Evolutionary conservation across 2,329 filamentous ascomycete species (phyloP), one percentile per base, ranked within the genome.

Genomic region (Aspergillus tamarii): DNA sequence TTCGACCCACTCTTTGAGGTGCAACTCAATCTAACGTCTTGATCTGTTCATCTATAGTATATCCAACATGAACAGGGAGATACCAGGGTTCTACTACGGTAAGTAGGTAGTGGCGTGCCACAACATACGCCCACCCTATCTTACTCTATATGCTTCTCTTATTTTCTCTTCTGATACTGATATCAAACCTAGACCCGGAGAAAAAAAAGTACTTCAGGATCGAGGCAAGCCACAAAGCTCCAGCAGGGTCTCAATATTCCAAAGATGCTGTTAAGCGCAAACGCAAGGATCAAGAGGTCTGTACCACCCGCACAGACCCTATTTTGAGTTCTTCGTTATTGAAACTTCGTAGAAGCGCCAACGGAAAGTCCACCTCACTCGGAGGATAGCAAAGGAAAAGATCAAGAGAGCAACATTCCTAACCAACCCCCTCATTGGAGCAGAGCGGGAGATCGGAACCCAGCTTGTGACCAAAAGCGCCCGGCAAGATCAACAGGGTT

Each of bases 171-270:
- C 50, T 48, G 8, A 11, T 26, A 21, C 32, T 46, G 28, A 58
- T 59, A 16, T n/a, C 39, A 41, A 41, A n/a, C 39, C 63, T 69
- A 81, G 78, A 81, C 63, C 68, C 75, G 14, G 82, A 83, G 50
- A 90, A 87, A 74, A 84, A 84, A 43, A 89, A 87, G 67, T 92
- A 91, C 71, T 92, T 91, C 76, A 89, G 87, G 69, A 85, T 91
- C 57, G 86, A 90, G 72, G 70, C 78, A 28, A 81, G 78, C 59
- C 78, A 83, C 65, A 82, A 82, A 19, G 86, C 86, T 0, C 83
- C 87, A 0, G 66, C 78, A 1, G 76, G 74, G 9, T 80, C 84
- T 0, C 76, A 82, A 19, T 90, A 88, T 79, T 87, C 88, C 10
- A 77, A 81, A n/a, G 80, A 85, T 53, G 82, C 83, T 8, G 85